Conservation (phyloP, 2,329 filamentous ascomycete genomes). For the Lasiodiplodia theobromae region DNA sequence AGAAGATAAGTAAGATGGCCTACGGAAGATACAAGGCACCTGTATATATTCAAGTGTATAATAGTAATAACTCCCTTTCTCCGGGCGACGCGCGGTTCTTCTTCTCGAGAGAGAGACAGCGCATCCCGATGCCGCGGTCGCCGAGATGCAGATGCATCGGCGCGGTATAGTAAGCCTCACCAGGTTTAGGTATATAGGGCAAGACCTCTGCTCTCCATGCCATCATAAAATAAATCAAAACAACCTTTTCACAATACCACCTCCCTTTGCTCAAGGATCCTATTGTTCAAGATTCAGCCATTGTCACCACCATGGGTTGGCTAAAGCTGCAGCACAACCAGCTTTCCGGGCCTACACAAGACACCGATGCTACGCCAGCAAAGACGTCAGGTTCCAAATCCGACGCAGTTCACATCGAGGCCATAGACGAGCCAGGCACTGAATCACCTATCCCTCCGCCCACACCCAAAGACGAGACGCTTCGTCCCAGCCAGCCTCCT, state of each 20-base stretch:
- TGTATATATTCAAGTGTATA: constrained; percentile 21
- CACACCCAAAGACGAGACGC: background rate
- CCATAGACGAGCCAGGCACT: background rate
- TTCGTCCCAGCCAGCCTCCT: background rate
- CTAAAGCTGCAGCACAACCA: background rate
- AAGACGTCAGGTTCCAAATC: background rate
- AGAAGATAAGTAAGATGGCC: background rate
- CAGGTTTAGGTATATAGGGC: too few species aligned
- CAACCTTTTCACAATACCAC: too few species aligned
- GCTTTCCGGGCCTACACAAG: background rate
- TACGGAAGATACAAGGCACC: background rate
- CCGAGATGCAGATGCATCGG: too few species aligned
- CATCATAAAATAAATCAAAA: too few species aligned
- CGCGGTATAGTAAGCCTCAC: too few species aligned
- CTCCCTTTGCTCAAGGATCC: too few species aligned
- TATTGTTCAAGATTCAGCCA: background rate
- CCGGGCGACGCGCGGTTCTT: background rate
- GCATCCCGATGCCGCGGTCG: too few species aligned
- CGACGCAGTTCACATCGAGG: background rate
- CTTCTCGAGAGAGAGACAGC: background rate
- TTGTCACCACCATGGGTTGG: background rate
- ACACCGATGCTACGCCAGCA: background rate
- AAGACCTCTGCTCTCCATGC: too few species aligned
- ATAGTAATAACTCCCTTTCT: constrained; percentile 23
- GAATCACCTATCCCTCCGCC: too few species aligned